Evolutionary conservation across 371 early-diverging fungal species (phyloP).

Genomic region (Vairimorpha ceranae): DNA sequence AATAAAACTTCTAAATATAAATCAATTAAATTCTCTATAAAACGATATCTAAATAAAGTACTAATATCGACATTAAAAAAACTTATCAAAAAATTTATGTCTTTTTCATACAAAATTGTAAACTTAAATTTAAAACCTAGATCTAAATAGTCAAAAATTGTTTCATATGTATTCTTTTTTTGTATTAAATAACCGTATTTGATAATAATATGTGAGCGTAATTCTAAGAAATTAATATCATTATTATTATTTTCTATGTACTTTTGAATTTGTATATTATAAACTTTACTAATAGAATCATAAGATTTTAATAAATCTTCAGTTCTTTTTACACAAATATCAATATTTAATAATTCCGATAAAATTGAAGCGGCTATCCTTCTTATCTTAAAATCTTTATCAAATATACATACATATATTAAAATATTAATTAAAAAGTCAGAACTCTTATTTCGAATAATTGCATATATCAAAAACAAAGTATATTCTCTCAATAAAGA

Average conservation of each 20-base stretch:
- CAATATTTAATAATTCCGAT: constrained; percentile 15
- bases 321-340: background rate
- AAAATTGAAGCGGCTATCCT: constrained; percentile 25
- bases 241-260: background rate
- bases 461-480: constrained; percentile 42
- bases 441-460: background rate
- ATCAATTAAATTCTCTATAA: background rate
- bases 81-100: background rate
- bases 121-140: background rate
- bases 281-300: background rate
- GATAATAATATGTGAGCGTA: background rate
- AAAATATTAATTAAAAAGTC: constrained; percentile 4
- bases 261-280: background rate
- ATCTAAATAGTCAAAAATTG: background rate
- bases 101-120: background rate
- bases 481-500: constrained; percentile 31
- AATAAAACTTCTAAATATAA: background rate
- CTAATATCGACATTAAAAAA: background rate
- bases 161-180: background rate
- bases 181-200: background rate
- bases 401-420: constrained; percentile 16
- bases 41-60: background rate
- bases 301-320: constrained; percentile 3
- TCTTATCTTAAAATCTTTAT: constrained; percentile 18
- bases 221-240: background rate